A percentile compares a stretch with the other conserved stretches of the same genome.
Evolutionary conservation across 768 basidiomycete genomes (phyloP).

Genomic region (Rhizopogon roseolus): DNA sequence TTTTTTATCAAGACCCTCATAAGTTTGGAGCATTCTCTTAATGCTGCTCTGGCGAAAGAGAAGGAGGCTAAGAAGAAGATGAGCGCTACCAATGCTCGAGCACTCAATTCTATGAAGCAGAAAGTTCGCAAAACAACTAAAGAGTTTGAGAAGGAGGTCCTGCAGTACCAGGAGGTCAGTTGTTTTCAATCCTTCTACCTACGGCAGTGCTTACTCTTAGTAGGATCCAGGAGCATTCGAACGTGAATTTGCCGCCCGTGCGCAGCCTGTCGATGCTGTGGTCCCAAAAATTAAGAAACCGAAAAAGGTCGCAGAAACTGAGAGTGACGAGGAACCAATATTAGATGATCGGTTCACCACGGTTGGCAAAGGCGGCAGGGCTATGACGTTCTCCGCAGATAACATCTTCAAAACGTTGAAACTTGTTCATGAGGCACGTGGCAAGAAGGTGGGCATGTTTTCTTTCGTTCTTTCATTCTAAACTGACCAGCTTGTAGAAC

Average conservation of each 20-base stretch:
- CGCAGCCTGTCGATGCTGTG: slow-evolving; percentile 40
- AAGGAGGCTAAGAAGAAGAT: slow-evolving; percentile 94
- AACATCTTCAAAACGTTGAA: slow-evolving; percentile 90
- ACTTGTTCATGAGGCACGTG: slow-evolving; percentile 88
- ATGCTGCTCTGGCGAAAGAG: slow-evolving; percentile 71
- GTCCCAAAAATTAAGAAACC: slow-evolving; percentile 32
- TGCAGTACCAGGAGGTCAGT: slow-evolving; percentile 73
- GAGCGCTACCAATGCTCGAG: slow-evolving; percentile 90
- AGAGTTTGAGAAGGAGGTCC: slow-evolving; percentile 81
- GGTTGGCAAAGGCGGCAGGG: slow-evolving; percentile 87
- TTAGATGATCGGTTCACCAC: slow-evolving; percentile 74
- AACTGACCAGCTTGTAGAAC: slow-evolving; percentile 52
- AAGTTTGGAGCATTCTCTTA: slow-evolving; percentile 74
- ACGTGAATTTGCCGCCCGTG: slow-evolving; percentile 58
- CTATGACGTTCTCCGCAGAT: slow-evolving; percentile 76
- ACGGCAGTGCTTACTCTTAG: not conserved
- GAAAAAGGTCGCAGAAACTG: slow-evolving; percentile 29
- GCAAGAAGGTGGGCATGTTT: slow-evolving; percentile 75
- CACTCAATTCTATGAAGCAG: slow-evolving; percentile 96
- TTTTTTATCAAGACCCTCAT: slow-evolving; percentile 76
- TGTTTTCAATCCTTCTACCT: not conserved
- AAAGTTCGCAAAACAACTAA: slow-evolving; percentile 89
- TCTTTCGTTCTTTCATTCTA: not conserved
- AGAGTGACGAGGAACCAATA: slow-evolving; percentile 35
- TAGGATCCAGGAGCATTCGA: slow-evolving; percentile 91